Conservation (phyloP, 352 stramenopile species). For the Globisporangium paroecandrum region DNA sequence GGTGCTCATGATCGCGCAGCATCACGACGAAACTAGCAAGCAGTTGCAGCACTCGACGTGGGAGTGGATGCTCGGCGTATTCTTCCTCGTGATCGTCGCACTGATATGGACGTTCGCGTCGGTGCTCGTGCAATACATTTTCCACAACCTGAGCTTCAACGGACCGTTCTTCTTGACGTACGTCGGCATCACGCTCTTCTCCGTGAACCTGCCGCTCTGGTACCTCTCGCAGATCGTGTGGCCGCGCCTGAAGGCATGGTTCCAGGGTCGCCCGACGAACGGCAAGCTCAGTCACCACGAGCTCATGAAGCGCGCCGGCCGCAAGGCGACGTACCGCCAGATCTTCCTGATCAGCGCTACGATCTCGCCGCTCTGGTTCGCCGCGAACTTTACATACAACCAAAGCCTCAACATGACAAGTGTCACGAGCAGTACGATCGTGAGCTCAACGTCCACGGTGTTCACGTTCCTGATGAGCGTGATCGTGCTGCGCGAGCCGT, state of each 20-base stretch:
- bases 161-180: slow-evolving; percentile 89
- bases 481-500: slow-evolving; percentile 75
- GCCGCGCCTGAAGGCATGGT: slow-evolving; percentile 33
- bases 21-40: slow-evolving; percentile 5
- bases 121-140: slow-evolving; percentile 89
- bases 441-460: slow-evolving; percentile 91
- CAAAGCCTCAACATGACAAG: slow-evolving; percentile 89
- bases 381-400: slow-evolving; percentile 95
- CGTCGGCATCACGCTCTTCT: slow-evolving; percentile 84
- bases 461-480: slow-evolving; percentile 93
- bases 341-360: slow-evolving; percentile 43
- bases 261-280: slow-evolving; percentile 31
- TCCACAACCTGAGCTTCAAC: slow-evolving; percentile 83
- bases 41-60: slow-evolving; percentile 34
- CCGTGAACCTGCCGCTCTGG: slow-evolving; percentile 77
- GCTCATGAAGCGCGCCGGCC: slow-evolving; percentile 26
- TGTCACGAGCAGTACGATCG: slow-evolving; percentile 94
- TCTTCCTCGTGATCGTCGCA: slow-evolving; percentile 71
- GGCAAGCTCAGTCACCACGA: slow-evolving; percentile 37
- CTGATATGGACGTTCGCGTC: slow-evolving; percentile 84
- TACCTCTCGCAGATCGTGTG: slow-evolving; percentile 56
- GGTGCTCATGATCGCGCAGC: slow-evolving; percentile 17
- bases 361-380: slow-evolving; percentile 93
- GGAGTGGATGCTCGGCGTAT: slow-evolving; percentile 66
- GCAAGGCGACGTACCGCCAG: slow-evolving; percentile 38